A percentile compares a stretch with the other conserved stretches of the same genome.
Evolutionary conservation across 2,329 filamentous ascomycete genomes (phyloP).

Genomic region (Arthrocladium fulminans): DNA sequence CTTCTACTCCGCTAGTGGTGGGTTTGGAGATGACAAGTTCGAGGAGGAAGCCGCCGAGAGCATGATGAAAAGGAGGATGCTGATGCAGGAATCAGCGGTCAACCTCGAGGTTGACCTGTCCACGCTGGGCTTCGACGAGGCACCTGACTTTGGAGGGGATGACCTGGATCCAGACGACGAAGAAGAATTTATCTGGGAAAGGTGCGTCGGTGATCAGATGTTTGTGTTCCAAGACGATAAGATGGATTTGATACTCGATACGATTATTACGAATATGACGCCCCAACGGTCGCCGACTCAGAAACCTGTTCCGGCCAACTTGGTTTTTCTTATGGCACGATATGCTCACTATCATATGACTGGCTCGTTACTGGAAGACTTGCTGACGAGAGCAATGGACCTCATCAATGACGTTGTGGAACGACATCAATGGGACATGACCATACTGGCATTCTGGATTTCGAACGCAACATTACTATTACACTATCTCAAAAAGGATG

Average conservation of each 20-base stretch:
- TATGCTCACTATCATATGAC: slow-evolving; percentile 97
- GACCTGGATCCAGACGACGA: slow-evolving; percentile 63
- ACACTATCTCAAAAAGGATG: slow-evolving; percentile 93
- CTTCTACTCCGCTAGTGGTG: slow-evolving; percentile 62
- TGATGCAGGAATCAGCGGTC: slow-evolving; percentile 99
- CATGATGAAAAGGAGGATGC: slow-evolving; percentile 77
- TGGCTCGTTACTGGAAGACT: slow-evolving; percentile 67
- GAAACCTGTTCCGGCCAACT: slow-evolving; percentile 93
- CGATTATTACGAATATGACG: slow-evolving; percentile 96
- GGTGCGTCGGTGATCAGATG: slow-evolving; percentile 96
- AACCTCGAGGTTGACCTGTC: slow-evolving; percentile 94
- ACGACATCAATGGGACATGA: slow-evolving; percentile 97
- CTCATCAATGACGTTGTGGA: slow-evolving; percentile 96
- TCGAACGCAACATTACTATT: slow-evolving; percentile 92
- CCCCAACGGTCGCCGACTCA: slow-evolving; percentile 92
- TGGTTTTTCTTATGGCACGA: slow-evolving; percentile 87
- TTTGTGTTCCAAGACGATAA: slow-evolving; percentile 98
- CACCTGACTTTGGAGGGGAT: slow-evolving; percentile 66
- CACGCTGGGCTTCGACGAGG: slow-evolving; percentile 90
- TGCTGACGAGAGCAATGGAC: slow-evolving; percentile 80
- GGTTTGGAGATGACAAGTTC: slow-evolving; percentile 85
- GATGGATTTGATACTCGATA: slow-evolving; percentile 81
- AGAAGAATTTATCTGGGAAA: slow-evolving; percentile 92
- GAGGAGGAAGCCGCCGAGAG: slow-evolving; percentile 97
- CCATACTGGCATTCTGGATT: slow-evolving; percentile 96